A percentile compares a stretch with the other conserved stretches of the same genome.
These are phyloP conservation scores for Chalaropsis thielavioides DNA, from an alignment of 2,329 filamentous ascomycete genomes.

Conservation along the genomic window DNA sequence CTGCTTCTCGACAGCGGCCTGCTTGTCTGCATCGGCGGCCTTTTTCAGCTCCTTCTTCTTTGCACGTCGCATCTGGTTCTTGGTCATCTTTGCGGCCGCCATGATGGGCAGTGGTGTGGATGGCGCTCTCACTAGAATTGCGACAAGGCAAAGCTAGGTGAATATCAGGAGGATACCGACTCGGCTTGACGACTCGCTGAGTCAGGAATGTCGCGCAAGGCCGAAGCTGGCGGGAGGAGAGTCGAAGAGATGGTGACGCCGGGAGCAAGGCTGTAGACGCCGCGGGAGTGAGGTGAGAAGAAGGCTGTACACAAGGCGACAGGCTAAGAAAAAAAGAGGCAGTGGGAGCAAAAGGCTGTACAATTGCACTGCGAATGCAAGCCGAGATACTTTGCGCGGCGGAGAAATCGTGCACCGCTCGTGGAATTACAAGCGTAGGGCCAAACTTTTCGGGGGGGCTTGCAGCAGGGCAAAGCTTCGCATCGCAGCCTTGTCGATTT, in stretches of 20 bases:
- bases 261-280: not conserved
- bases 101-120: slow-evolving; percentile 30
- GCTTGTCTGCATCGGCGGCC: slow-evolving; percentile 22
- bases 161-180: not conserved
- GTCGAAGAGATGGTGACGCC: not conserved
- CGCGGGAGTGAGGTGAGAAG: too few species aligned
- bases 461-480: not conserved
- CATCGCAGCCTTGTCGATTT: not conserved
- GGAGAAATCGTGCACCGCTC: not conserved
- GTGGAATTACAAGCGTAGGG: not conserved
- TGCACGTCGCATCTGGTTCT: slow-evolving; percentile 83
- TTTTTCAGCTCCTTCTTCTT: slow-evolving; percentile 91
- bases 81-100: slow-evolving; percentile 62
- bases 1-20: not conserved
- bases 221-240: not conserved
- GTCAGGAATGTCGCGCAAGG: not conserved
- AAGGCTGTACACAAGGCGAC: too few species aligned
- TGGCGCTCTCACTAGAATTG: not conserved
- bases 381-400: not conserved
- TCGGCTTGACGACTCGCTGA: not conserved
- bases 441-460: not conserved
- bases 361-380: not conserved
- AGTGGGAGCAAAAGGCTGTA: too few species aligned
- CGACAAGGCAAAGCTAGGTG: not conserved
- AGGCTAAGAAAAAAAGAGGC: too few species aligned